Conservation (phyloP, 257 asterid species). For the Solanum tarijense region DNA sequence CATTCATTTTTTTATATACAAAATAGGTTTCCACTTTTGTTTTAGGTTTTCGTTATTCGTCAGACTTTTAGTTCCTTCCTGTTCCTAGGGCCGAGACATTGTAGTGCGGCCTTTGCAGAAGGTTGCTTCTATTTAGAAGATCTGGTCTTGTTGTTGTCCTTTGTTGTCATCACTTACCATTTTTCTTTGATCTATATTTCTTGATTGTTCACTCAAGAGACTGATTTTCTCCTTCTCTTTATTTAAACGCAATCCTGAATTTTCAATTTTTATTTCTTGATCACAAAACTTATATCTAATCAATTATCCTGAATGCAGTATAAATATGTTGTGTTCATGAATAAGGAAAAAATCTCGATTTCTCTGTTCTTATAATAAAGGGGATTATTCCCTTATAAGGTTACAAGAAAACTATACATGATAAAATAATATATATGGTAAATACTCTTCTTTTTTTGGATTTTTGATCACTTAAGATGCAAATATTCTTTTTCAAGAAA, state of each 20-base stretch:
- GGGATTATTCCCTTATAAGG: too few species aligned
- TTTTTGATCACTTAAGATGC: constrained; percentile 8
- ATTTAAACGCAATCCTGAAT: background rate
- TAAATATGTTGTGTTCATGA: background rate
- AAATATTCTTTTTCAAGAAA: constrained; percentile 15
- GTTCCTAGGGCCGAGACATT: background rate
- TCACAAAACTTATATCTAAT: too few species aligned
- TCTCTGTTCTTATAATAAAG: background rate
- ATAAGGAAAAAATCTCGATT: background rate
- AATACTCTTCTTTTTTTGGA: background rate
- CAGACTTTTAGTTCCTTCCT: too few species aligned
- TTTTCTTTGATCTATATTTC: too few species aligned
- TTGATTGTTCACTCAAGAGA: background rate
- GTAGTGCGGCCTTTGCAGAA: background rate
- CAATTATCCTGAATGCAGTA: too few species aligned
- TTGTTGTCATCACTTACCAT: background rate
- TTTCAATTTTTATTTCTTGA: background rate
- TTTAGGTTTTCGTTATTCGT: background rate
- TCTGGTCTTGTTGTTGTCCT: background rate
- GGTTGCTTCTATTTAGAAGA: background rate
- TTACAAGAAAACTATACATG: background rate
- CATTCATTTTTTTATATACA: too few species aligned
- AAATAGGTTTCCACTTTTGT: background rate
- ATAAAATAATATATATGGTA: too few species aligned
- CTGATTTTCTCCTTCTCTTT: background rate